These are phyloP conservation scores for Daldinia sp. DNA, from an alignment of 2,329 filamentous ascomycete species.

Conservation along the genomic window DNA sequence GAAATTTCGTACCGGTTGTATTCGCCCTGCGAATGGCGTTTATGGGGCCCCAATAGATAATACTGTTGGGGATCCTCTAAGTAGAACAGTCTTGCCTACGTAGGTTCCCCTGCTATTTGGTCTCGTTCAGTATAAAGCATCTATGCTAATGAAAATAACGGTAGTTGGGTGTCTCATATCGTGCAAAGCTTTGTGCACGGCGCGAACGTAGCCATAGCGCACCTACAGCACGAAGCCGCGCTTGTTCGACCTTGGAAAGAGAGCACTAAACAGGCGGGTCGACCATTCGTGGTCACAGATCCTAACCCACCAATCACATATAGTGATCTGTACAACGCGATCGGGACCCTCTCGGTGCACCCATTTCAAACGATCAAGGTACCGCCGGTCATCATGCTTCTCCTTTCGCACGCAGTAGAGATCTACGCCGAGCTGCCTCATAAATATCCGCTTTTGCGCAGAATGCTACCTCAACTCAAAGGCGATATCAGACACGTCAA, in stretches of 20 bases:
- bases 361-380: conserved; percentile 47
- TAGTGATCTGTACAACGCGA: conserved; percentile 48
- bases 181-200: conserved; percentile 54
- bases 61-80: conserved; percentile 54
- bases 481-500: conserved; percentile 51
- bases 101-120: conserved; percentile 47
- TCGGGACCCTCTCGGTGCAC: conserved; percentile 49
- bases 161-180: conserved; percentile 51
- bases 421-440: conserved; percentile 47
- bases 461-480: conserved; percentile 45
- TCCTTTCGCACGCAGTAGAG: conserved; percentile 50
- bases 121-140: neutral
- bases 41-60: conserved; percentile 61
- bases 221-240: conserved; percentile 53
- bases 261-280: conserved; percentile 46
- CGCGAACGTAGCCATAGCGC: conserved; percentile 53
- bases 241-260: conserved; percentile 43
- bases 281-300: conserved; percentile 53
- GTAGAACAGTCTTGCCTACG: conserved; percentile 50
- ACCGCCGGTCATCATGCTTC: conserved; percentile 48
- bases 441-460: conserved; percentile 40
- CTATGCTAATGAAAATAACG: neutral
- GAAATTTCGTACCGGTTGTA: conserved; percentile 58
- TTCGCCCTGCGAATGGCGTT: conserved; percentile 61
- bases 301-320: conserved; percentile 53